Evolutionary conservation across 495 filamentous ascomycete genomes (phyloP).

Genomic region (Oleoguttula mirabilis): DNA sequence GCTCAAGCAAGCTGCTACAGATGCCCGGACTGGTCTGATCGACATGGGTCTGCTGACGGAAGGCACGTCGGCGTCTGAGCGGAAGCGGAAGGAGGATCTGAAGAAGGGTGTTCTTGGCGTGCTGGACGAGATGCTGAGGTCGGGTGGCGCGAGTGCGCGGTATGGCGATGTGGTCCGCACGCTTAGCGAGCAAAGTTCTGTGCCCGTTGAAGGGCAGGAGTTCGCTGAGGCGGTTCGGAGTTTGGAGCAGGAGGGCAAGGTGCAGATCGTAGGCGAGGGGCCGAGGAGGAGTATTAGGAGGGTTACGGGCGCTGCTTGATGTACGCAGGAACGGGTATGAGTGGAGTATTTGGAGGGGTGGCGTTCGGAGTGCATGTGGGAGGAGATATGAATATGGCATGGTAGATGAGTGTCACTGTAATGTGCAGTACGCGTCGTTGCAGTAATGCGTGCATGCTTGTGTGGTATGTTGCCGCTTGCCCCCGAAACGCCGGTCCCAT

Average conservation of each 20-base stretch:
- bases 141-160: conserved; percentile 51
- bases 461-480: too few relatives aligned
- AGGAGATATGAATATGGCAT: too few relatives aligned
- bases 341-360: too few relatives aligned
- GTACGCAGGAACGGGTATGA: too few relatives aligned
- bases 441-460: too few relatives aligned
- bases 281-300: conserved; percentile 70
- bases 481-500: too few relatives aligned
- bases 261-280: conserved; percentile 77
- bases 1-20: conserved; percentile 94
- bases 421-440: too few relatives aligned
- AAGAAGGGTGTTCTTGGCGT: conserved; percentile 63
- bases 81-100: conserved; percentile 67
- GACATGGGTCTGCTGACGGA: conserved; percentile 94
- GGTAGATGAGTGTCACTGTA: too few relatives aligned
- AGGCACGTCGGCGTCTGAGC: conserved; percentile 73
- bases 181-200: conserved; percentile 62
- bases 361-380: too few relatives aligned
- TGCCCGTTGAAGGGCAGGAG: conserved; percentile 60
- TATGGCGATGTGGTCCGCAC: conserved; percentile 63
- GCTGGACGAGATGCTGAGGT: conserved; percentile 58
- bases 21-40: conserved; percentile 80
- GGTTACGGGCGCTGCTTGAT: conserved; percentile 43
- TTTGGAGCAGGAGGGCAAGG: conserved; percentile 71
- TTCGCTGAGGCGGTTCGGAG: conserved; percentile 67